Conservation (phyloP, 2,329 filamentous ascomycete species). For the Pyrenochaeta sp. region DNA sequence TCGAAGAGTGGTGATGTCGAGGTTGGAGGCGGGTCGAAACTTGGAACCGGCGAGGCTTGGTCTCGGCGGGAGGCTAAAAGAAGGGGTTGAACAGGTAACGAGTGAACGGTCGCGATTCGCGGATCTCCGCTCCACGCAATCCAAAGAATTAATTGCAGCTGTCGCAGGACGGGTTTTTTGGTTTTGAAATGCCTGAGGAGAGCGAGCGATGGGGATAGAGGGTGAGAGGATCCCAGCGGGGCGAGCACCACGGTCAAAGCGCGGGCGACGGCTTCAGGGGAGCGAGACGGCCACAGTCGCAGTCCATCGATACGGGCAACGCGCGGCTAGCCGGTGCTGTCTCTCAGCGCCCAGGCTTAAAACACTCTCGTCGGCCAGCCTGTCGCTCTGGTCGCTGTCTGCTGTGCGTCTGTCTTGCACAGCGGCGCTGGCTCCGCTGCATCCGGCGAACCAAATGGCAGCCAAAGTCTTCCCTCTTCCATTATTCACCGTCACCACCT, state of each 20-base stretch:
- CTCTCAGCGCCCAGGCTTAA: conserved; percentile 24
- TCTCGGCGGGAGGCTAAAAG: conserved; percentile 26
- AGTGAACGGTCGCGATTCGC: conserved; percentile 42
- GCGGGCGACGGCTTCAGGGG: conserved; percentile 34
- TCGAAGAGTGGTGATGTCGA: conserved; percentile 26
- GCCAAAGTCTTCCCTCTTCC: no score
- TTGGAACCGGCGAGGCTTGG: conserved; percentile 38
- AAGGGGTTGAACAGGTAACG: conserved; percentile 33
- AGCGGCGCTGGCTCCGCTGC: conserved; percentile 6
- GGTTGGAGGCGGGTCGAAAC: conserved; percentile 36
- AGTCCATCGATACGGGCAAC: conserved; percentile 23
- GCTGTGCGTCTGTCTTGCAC: no score
- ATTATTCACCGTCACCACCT: conserved; percentile 8
- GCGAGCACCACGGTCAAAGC: conserved; percentile 26
- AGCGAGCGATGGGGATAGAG: conserved; percentile 27
- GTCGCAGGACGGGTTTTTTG: conserved; percentile 21
- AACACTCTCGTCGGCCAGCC: conserved; percentile 6
- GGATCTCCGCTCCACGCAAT: conserved; percentile 28
- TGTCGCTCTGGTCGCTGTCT: no score
- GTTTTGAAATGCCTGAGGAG: conserved; percentile 35
- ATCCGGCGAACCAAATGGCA: not conserved
- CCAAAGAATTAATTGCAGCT: conserved; percentile 24
- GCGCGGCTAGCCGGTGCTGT: conserved; percentile 29
- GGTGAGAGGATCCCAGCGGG: conserved; percentile 28
- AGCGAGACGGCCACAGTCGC: conserved; percentile 38